Evolutionary conservation across 176 grass and related monocot species (phyloP), one percentile per base, ranked within the genome.

Genomic region (Pontederia crassipes): DNA sequence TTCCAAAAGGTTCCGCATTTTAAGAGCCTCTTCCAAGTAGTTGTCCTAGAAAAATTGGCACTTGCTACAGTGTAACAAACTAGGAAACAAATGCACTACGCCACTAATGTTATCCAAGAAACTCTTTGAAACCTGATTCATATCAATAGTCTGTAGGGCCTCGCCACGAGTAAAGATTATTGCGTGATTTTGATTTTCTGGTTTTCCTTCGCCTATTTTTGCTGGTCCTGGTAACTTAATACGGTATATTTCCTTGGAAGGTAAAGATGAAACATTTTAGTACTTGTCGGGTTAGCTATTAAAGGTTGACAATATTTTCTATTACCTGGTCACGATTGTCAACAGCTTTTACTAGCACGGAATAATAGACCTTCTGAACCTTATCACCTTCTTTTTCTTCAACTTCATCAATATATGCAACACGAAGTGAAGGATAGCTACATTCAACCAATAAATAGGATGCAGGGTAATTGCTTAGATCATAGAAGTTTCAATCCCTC

Each of bases 361-460:
- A 95, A 64, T 90, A 95, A 46, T 90, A 90, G 61, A 95, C 86
- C 78, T 84, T 86, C 32, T 87, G 91, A 68, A 90, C 91, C 81
- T 87, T 95, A 57, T 90, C 83, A 69, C 86, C 91, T 48, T 87
- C 80, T 69, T 72, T 76, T 74, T 95, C 91, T 87, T 95, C 86
- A 79, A 85, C 80, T 82, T 96, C 92, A 80, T 96, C 92, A 45
- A 96, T 96, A 73, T 96, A 96, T 61, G 92, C 86, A 66, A 96
- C 92, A 51, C 92, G 83, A 45, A 96, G 71, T 45, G 83, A 86
- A 46, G 92, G 86, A 68, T 90, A 96, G 69, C 87, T 96, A 71
- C 56, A 78, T 72, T 76, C 81, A 61, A 55, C 64, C 2, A 82
- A 50, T 71, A 65, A 46, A 67, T 52, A 75, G 54, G 32, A 40